Conservation (phyloP, 345 rosid genomes). For the Linum lewisii region DNA sequence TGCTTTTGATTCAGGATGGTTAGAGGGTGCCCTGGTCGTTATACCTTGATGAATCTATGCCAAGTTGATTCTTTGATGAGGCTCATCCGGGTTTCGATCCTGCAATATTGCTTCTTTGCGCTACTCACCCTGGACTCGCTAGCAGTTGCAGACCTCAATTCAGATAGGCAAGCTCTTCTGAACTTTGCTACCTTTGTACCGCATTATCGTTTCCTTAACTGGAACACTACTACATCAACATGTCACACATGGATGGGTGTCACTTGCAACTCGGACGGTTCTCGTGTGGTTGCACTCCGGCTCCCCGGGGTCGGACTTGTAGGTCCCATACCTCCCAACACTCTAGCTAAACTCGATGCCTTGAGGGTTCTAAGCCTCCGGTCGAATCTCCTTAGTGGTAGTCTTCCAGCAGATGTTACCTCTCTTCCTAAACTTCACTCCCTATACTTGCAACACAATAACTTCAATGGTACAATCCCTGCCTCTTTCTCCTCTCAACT, state of each 20-base stretch:
- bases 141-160: too few species aligned
- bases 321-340: conserved; percentile 46
- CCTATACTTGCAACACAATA: conserved; percentile 59
- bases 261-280: conserved; percentile 30
- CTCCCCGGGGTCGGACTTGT: conserved; percentile 67
- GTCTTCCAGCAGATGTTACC: conserved; percentile 51
- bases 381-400: conserved; percentile 55
- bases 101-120: too few species aligned
- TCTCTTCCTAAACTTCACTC: conserved; percentile 45
- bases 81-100: too few species aligned
- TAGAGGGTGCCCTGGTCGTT: too few species aligned
- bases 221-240: conserved; percentile 33
- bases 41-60: too few species aligned
- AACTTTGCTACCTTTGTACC: conserved; percentile 39
- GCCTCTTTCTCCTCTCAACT: conserved; percentile 28
- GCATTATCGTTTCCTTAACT: conserved; percentile 41
- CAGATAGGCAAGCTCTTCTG: conserved; percentile 46
- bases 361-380: conserved; percentile 58
- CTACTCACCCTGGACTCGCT: too few species aligned
- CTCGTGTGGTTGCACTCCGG: conserved; percentile 37
- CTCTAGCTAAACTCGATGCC: conserved; percentile 44
- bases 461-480: conserved; percentile 47
- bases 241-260: conserved; percentile 60
- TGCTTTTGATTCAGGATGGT: too few species aligned
- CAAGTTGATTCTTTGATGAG: too few species aligned